These are phyloP conservation scores for Sugiyamaella smithiae DNA, from an alignment of 805 yeast genomes.

Conservation along the genomic window DNA sequence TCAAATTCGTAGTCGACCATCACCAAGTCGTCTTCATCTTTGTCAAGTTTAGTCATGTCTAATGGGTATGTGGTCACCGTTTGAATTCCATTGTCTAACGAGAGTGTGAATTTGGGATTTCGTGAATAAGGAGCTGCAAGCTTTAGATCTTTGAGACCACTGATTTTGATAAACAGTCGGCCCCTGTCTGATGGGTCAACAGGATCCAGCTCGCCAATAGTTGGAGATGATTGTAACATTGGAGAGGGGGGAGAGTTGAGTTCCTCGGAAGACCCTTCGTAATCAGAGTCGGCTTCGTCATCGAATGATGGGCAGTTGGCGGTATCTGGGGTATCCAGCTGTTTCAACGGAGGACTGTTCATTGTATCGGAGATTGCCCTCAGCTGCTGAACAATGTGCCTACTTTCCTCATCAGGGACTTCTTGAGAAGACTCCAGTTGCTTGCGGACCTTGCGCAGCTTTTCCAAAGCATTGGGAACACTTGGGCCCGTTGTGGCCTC, in stretches of 20 bases:
- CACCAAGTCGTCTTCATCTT: slow-evolving; percentile 22
- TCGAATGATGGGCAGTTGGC: slow-evolving; percentile 3
- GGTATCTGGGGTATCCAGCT: background rate
- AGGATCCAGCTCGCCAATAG: slow-evolving; percentile 22
- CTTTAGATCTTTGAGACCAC: slow-evolving; percentile 33
- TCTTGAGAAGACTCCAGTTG: background rate
- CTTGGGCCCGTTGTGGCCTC: slow-evolving; percentile 17
- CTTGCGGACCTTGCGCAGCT: slow-evolving; percentile 8
- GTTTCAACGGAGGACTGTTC: background rate
- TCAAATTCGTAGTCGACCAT: slow-evolving; percentile 75
- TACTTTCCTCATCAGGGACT: slow-evolving; percentile 1
- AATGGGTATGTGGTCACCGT: slow-evolving; percentile 62
- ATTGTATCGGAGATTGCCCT: slow-evolving; percentile 1
- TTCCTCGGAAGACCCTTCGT: slow-evolving; percentile 16
- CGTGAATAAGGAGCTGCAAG: slow-evolving; percentile 42
- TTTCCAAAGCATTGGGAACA: slow-evolving; percentile 6
- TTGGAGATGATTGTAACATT: slow-evolving; percentile 14
- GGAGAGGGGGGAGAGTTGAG: slow-evolving; percentile 15
- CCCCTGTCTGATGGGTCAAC: slow-evolving; percentile 25
- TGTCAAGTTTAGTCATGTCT: slow-evolving; percentile 14
- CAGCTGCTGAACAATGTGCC: slow-evolving; percentile 17
- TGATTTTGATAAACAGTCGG: slow-evolving; percentile 26
- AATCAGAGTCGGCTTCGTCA: slow-evolving; percentile 19
- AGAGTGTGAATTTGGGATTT: slow-evolving; percentile 47
- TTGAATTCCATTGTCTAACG: slow-evolving; percentile 75